Conservation (phyloP, 1,284 basidiomycete species). For the Pascua guehoae region DNA sequence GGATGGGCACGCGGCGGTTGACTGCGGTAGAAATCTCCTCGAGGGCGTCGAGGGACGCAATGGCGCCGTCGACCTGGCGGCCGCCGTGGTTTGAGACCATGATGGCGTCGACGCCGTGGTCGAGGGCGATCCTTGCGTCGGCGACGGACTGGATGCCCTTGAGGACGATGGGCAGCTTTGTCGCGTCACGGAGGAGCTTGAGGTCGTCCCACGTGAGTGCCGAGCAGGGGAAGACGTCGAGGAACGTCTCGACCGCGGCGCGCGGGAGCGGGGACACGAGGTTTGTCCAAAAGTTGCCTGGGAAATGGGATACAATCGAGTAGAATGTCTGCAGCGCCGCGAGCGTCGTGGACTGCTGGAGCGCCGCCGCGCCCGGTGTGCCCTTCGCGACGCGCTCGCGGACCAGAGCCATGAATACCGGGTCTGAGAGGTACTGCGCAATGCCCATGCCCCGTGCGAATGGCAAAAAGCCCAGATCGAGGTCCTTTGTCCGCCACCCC, state of each 20-base stretch:
- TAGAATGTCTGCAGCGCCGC: conserved; percentile 3
- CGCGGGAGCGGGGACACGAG: conserved; percentile 1
- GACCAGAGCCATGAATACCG: conserved; percentile 9
- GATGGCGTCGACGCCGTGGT: conserved; percentile 65
- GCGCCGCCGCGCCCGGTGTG: neutral
- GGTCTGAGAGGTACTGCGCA: conserved; percentile 17
- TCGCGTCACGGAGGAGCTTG: conserved; percentile 5
- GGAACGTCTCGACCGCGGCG: conserved; percentile 16
- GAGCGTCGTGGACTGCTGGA: conserved; percentile 3
- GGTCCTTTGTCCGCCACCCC: conserved; percentile 52
- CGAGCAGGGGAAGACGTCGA: conserved; percentile 15
- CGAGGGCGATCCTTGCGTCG: conserved; percentile 67
- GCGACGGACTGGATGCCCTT: conserved; percentile 63
- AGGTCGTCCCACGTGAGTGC: conserved; percentile 12
- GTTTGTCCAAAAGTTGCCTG: conserved; percentile 7
- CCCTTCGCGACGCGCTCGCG: conserved; percentile 4
- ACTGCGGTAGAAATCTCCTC: conserved; percentile 53
- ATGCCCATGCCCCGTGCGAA: conserved; percentile 12
- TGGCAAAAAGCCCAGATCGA: conserved; percentile 13
- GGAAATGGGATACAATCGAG: conserved; percentile 9
- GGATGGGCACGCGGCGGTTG: conserved; percentile 52
- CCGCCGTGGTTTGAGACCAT: conserved; percentile 80
- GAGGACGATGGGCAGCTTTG: conserved; percentile 54
- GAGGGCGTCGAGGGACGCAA: conserved; percentile 67
- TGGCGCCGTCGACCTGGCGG: conserved; percentile 73